Conservation (phyloP, 768 basidiomycete genomes). For the Megacollybia marginata region DNA sequence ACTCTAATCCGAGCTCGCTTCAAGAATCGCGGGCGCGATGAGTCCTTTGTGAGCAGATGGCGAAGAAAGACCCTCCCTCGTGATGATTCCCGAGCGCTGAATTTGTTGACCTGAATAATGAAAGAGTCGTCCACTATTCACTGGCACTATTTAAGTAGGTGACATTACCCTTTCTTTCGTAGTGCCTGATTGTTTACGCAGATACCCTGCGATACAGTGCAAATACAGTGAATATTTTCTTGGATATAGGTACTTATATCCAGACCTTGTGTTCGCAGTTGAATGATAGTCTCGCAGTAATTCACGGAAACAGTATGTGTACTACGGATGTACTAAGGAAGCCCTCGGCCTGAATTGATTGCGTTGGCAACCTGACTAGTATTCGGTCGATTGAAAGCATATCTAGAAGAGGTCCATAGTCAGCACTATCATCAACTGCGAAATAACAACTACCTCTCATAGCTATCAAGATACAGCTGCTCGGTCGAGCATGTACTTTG, state of each 20-base stretch:
- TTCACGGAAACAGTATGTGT: too few relatives aligned
- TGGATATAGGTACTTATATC: too few relatives aligned
- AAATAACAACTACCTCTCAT: conserved; percentile 45
- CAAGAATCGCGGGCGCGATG: too few relatives aligned
- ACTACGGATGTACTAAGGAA: conserved; percentile 39
- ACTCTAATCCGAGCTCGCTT: too few relatives aligned
- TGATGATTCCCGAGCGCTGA: conserved; percentile 18
- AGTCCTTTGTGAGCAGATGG: too few relatives aligned
- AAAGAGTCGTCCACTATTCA: conserved; percentile 36
- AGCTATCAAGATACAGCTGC: conserved; percentile 61
- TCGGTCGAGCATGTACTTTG: conserved; percentile 63
- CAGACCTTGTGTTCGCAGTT: too few relatives aligned
- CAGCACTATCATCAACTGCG: neutral
- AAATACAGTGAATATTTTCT: too few relatives aligned
- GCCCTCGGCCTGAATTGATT: conserved; percentile 55
- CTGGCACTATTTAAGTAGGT: conserved; percentile 30
- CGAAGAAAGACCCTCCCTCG: too few relatives aligned
- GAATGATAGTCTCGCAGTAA: too few relatives aligned
- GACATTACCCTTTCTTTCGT: too few relatives aligned
- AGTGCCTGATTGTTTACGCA: too few relatives aligned
- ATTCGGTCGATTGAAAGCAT: conserved; percentile 71
- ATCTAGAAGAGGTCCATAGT: conserved; percentile 39
- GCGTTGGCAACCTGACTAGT: conserved; percentile 73
- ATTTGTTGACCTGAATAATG: conserved; percentile 32
- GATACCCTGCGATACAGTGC: too few relatives aligned